A percentile compares a stretch with the other conserved stretches of the same genome.
Conservation (phyloP, 768 basidiomycete genomes). For the Pleurotus sapidus region DNA sequence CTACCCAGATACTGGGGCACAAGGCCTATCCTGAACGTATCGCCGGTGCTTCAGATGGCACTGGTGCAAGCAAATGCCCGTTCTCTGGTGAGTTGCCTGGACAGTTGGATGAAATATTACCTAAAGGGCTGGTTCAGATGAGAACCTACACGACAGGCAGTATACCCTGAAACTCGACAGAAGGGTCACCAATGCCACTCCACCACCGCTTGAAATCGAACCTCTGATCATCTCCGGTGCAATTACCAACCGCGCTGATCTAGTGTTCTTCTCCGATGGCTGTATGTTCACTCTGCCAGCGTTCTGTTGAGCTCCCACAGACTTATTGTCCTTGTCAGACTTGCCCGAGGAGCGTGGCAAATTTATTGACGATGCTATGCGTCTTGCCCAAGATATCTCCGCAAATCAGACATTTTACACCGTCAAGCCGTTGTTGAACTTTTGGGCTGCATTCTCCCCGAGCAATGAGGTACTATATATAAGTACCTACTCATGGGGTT, state of each 20-base stretch:
- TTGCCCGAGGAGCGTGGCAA: constrained; percentile 51
- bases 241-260: constrained; percentile 63
- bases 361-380: constrained; percentile 62
- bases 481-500: background rate
- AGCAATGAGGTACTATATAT: constrained; percentile 56
- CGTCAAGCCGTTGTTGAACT: constrained; percentile 73
- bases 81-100: background rate
- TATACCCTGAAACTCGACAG: background rate
- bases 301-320: background rate
- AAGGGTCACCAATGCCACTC: background rate
- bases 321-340: constrained; percentile 38
- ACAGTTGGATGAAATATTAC: background rate
- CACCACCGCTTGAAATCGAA: constrained; percentile 49
- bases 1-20: background rate
- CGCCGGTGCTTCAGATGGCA: background rate
- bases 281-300: constrained; percentile 42
- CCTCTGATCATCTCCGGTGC: constrained; percentile 62
- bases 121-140: background rate
- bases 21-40: background rate
- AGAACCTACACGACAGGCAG: background rate
- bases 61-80: background rate
- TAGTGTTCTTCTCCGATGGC: constrained; percentile 78
- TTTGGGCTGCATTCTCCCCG: constrained; percentile 78
- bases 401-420: constrained; percentile 75
- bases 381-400: constrained; percentile 68